Percentiles rank a stretch among this genome's conserved stretches.
Conservation (phyloP, 2,329 filamentous ascomycete species). For the Xylariaceae sp. region DNA sequence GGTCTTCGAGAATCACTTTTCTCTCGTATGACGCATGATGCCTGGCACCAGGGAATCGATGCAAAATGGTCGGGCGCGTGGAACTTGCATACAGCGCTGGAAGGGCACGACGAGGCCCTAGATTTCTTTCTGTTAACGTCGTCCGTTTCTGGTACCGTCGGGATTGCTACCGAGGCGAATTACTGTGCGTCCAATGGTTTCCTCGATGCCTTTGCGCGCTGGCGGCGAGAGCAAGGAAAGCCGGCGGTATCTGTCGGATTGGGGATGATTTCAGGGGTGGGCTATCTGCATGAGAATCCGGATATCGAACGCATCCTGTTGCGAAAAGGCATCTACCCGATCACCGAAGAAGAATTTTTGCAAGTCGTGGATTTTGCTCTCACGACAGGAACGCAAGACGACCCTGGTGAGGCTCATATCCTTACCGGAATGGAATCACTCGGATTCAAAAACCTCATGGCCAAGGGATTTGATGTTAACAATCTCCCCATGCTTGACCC, state of each 20-base stretch:
- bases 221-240: constrained; percentile 27
- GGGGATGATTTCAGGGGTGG: constrained; percentile 36
- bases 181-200: constrained; percentile 39
- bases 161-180: constrained; percentile 33
- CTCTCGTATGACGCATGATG: no score
- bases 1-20: no score
- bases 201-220: constrained; percentile 34
- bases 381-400: not conserved
- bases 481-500: constrained; percentile 9
- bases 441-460: constrained; percentile 11
- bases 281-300: constrained; percentile 34
- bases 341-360: constrained; percentile 26
- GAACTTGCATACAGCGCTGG: no score
- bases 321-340: constrained; percentile 21
- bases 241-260: constrained; percentile 27
- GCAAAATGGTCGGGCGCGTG: no score
- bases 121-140: no score
- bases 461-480: constrained; percentile 21
- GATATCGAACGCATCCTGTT: constrained; percentile 22
- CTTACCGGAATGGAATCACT: constrained; percentile 24
- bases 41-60: no score
- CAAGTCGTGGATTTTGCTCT: constrained; percentile 28
- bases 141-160: constrained; percentile 24
- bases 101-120: no score
- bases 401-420: constrained; percentile 11